Base-by-base conservation (phyloP, 495 filamentous ascomycete species). In the Lentithecium fluviatile region DNA sequence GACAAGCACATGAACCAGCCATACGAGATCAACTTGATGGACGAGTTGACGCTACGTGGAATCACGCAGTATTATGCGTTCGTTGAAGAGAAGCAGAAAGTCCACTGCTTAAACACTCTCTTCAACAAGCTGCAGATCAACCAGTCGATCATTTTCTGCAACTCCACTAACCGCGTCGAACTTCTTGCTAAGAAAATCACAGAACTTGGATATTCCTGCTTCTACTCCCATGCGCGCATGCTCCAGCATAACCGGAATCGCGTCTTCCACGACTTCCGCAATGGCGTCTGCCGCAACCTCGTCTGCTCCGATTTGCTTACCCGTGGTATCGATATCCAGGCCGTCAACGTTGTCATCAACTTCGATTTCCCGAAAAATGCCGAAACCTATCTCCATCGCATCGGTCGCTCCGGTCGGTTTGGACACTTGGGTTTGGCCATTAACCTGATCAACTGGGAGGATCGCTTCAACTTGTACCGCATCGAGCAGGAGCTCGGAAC, bases 351-450 rank as follows among this genome's bases (percentile, higher is more conserved):
- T 48, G 94, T 99, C 66, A 99, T 99, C 81, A 99, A 99, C 75
- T 99, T 99, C 68, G 94, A 99, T 71, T 99, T 99, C 75, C 94
- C 94, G 7, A 99, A 99, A 79, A 97, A 99, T 69, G 95, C 94
- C 21, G 94, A 99, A 75, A 99, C 94, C 0, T 99, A 99, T 72
- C 89, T 99, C 21, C 94, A 99, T 76, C 91, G 94, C 62, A 97
- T 99, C 73, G 94, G 94, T 74, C 88, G 94, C 65, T 99, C 94
- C 42, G 94, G 94, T 57, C 89, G 94, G 55, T 99, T 96, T 71
- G 94, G 94, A 56, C 94, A 99, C 77, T 80, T 97, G 71, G 94
- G 94, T 78, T 80, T 99, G 64, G 94, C 94, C 50, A 99, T 99
- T 74, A 99, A 99, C 71, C 80, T 99, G 68, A 97, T 99, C 78